Evolutionary conservation across 371 early-diverging fungal species (phyloP).

Genomic region (Mortierella sp.): DNA sequence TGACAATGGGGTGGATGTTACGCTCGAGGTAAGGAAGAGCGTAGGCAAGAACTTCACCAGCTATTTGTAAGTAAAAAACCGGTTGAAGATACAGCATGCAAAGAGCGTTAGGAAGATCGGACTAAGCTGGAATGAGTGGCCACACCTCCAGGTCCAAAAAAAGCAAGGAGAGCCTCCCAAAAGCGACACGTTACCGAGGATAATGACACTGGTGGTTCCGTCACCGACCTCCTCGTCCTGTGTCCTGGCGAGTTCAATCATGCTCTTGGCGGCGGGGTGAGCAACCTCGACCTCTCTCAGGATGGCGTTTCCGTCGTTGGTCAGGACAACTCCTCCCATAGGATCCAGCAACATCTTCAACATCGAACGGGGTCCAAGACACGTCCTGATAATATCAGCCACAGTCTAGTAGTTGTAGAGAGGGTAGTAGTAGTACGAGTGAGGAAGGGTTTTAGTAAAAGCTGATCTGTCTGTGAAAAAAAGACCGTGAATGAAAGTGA

Average conservation of each 20-base stretch:
- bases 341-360: slow-evolving; percentile 99
- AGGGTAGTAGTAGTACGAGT: not conserved
- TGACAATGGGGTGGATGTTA: slow-evolving; percentile 98
- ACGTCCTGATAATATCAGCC: slow-evolving; percentile 98
- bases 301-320: slow-evolving; percentile 99
- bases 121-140: not conserved
- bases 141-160: not conserved
- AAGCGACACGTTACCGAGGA: slow-evolving; percentile 80
- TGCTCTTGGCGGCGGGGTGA: slow-evolving; percentile 99
- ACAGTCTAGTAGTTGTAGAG: slow-evolving; percentile 78
- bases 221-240: slow-evolving; percentile 99
- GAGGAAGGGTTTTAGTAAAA: not conserved
- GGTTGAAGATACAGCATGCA: slow-evolving; percentile 2
- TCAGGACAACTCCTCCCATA: slow-evolving; percentile 99
- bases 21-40: slow-evolving; percentile 96
- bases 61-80: slow-evolving; percentile 57
- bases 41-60: slow-evolving; percentile 95
- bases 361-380: slow-evolving; percentile 99
- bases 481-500: not conserved
- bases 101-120: not conserved
- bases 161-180: not conserved
- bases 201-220: slow-evolving; percentile 99
- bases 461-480: not conserved
- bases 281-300: slow-evolving; percentile 99
- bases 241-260: slow-evolving; percentile 99